These are phyloP conservation scores for Fusarium marasasianum DNA, from an alignment of 2,329 filamentous ascomycete genomes.

Conservation along the genomic window DNA sequence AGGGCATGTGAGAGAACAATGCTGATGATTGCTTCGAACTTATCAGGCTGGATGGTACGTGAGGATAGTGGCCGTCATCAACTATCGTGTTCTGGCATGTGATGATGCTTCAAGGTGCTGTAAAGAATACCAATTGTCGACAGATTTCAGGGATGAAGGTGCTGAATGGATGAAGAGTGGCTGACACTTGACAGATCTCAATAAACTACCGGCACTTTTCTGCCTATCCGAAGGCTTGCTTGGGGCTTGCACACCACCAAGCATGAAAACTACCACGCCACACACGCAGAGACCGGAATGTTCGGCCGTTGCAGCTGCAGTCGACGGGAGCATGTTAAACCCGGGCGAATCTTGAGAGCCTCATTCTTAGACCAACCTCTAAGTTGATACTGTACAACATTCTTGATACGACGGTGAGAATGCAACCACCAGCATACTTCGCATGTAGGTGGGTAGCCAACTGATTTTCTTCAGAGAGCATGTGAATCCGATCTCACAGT, in stretches of 20 bases:
- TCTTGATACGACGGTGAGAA: neutral
- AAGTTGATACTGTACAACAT: neutral
- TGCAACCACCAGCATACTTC: neutral
- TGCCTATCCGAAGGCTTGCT: neutral
- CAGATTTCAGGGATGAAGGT: neutral
- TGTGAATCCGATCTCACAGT: neutral
- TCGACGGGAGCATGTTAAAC: slow-evolving; percentile 1
- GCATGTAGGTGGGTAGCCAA: slow-evolving; percentile 1
- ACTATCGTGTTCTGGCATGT: slow-evolving; percentile 21
- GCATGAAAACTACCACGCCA: neutral
- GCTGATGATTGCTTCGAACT: neutral
- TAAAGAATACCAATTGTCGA: neutral
- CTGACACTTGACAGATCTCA: neutral
- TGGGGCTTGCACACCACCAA: slow-evolving; percentile 1
- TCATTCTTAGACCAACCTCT: slow-evolving; percentile 12
- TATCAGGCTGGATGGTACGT: neutral
- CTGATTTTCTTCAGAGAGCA: neutral
- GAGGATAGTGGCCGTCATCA: neutral
- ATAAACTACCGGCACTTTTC: neutral
- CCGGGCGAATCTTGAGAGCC: slow-evolving; percentile 11
- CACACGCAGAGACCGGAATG: slow-evolving; percentile 15
- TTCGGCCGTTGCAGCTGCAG: slow-evolving; percentile 2
- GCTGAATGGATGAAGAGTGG: neutral
- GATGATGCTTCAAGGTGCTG: slow-evolving; percentile 1
- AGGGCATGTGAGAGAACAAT: slow-evolving; percentile 15